These are phyloP conservation scores for Pulicaria dysenterica DNA, from an alignment of 129 eudicot genomes.

Conservation along the genomic window DNA sequence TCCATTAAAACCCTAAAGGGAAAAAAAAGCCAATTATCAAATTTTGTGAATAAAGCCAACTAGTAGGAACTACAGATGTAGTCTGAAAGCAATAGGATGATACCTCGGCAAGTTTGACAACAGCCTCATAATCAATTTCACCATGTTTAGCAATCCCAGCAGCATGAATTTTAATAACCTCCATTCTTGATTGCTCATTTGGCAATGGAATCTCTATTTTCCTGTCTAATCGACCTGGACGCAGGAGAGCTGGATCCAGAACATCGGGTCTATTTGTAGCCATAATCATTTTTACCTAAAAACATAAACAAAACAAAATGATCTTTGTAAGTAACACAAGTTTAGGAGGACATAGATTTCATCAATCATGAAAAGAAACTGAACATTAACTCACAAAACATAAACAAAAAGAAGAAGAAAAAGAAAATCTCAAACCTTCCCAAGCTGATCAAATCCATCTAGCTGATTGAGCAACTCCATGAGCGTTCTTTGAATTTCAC, in stretches of 20 bases:
- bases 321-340: not conserved
- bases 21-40: slow-evolving; percentile 15
- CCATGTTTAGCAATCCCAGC: slow-evolving; percentile 98
- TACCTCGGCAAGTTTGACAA: slow-evolving; percentile 96
- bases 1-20: slow-evolving; percentile 85
- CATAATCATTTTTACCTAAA: slow-evolving; percentile 95
- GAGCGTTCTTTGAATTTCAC: slow-evolving; percentile 97
- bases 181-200: slow-evolving; percentile 95
- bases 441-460: slow-evolving; percentile 97
- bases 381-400: not conserved
- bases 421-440: slow-evolving; percentile 58
- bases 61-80: not conserved
- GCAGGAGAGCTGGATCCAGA: slow-evolving; percentile 97
- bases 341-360: not conserved
- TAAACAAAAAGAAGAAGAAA: no score
- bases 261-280: slow-evolving; percentile 99
- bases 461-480: slow-evolving; percentile 97
- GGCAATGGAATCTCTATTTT: slow-evolving; percentile 96
- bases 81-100: slow-evolving; percentile 12
- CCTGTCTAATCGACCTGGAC: slow-evolving; percentile 96
- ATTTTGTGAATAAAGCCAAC: not conserved
- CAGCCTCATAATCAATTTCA: slow-evolving; percentile 96
- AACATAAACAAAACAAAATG: not conserved
- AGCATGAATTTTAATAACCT: slow-evolving; percentile 92
- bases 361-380: not conserved